These are phyloP conservation scores for Floccularia luteovirens DNA, from an alignment of 768 basidiomycete genomes.

Conservation along the genomic window DNA sequence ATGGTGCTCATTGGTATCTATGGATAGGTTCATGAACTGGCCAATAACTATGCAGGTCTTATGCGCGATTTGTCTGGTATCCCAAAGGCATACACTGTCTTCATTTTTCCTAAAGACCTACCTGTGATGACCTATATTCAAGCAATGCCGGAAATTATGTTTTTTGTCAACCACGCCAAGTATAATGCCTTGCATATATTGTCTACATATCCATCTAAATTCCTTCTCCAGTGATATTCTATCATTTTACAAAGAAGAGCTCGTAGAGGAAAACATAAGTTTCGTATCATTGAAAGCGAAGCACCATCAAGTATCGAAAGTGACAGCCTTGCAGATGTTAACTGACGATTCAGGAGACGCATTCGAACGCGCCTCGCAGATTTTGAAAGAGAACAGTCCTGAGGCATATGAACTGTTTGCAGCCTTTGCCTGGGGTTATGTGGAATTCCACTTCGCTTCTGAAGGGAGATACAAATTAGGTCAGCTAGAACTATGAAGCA, in stretches of 20 bases:
- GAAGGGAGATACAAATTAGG: not conserved
- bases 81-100: not conserved
- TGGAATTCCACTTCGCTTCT: not conserved
- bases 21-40: not conserved
- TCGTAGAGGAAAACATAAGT: constrained; percentile 17
- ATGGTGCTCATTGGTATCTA: no score
- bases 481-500: not conserved
- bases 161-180: not conserved
- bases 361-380: not conserved
- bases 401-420: not conserved
- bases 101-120: not conserved
- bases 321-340: not conserved
- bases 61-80: not conserved
- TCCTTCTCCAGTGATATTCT: constrained; percentile 24
- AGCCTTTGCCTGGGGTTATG: not conserved
- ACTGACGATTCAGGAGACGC: not conserved
- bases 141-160: not conserved
- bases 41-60: not conserved
- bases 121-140: not conserved
- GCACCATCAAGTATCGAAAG: not conserved
- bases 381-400: not conserved
- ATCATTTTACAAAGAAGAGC: constrained; percentile 36
- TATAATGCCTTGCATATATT: not conserved
- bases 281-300: not conserved
- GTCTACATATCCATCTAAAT: not conserved